Conservation (phyloP, 805 yeast genomes). For the Candida wancherniae region DNA sequence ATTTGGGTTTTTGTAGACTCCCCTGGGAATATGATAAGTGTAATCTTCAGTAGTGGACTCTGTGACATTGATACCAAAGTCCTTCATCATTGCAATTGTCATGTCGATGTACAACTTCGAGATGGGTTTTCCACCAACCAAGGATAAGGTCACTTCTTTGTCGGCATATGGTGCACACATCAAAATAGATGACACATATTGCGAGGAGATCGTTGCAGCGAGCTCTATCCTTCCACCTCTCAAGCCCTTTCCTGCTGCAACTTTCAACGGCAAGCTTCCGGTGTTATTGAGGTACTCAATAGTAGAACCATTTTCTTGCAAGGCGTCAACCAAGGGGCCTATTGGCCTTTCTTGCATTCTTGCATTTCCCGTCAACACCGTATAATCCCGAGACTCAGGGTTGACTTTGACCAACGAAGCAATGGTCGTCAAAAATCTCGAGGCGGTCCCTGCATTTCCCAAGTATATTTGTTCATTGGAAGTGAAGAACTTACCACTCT, state of each 20-base stretch:
- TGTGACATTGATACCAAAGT: constrained; percentile 77
- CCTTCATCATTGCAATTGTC: constrained; percentile 93
- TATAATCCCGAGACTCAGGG: constrained; percentile 31
- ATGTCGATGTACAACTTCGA: constrained; percentile 94
- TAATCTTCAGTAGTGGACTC: constrained; percentile 66
- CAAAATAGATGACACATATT: constrained; percentile 90
- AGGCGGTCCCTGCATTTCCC: constrained; percentile 98
- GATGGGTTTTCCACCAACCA: constrained; percentile 95
- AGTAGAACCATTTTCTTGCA: constrained; percentile 70
- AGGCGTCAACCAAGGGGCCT: constrained; percentile 92
- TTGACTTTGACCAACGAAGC: constrained; percentile 70
- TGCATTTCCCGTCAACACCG: constrained; percentile 84
- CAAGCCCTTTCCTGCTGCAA: constrained; percentile 64
- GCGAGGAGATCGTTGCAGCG: constrained; percentile 95
- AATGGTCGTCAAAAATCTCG: constrained; percentile 88
- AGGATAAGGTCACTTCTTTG: constrained; percentile 77
- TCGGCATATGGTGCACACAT: constrained; percentile 98
- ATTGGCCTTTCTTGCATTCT: constrained; percentile 98
- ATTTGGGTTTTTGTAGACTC: constrained; percentile 70
- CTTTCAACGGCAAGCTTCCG: constrained; percentile 83
- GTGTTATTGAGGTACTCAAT: constrained; percentile 65
- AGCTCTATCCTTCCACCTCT: constrained; percentile 90
- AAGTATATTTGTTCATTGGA: constrained; percentile 68
- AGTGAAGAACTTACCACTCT: constrained; percentile 72
- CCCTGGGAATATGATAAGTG: constrained; percentile 89